phyloP scores from a whole-genome alignment of 140 eudicot genomes.

The Bidens hawaiensis region DNA sequence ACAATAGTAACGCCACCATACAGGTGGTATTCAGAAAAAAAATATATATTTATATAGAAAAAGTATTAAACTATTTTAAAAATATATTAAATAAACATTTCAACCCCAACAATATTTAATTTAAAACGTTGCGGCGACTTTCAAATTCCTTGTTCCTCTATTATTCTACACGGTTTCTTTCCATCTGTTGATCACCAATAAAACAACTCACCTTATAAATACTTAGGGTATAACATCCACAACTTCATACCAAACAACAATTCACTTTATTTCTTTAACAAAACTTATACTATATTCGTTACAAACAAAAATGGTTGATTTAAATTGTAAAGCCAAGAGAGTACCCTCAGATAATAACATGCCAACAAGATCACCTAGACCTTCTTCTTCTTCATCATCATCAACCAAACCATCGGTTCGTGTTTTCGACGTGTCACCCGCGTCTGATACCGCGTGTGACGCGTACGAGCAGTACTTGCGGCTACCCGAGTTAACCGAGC shows the following conservation, averaged over 20 bases:
- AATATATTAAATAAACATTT: too few relatives aligned
- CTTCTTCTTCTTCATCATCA: too few relatives aligned
- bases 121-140: slow-evolving; percentile 19
- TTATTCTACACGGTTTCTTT: slow-evolving; percentile 49
- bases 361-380: slow-evolving; percentile 54
- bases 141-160: slow-evolving; percentile 22
- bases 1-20: too few relatives aligned
- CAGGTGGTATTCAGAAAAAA: too few relatives aligned
- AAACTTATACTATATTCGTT: neutral
- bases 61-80: neutral
- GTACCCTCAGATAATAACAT: slow-evolving; percentile 34
- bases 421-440: slow-evolving; percentile 47
- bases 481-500: slow-evolving; percentile 53
- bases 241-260: neutral
- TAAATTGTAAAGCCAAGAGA: slow-evolving; percentile 60
- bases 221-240: neutral
- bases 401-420: slow-evolving; percentile 38
- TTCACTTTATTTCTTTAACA: neutral
- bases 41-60: neutral
- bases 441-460: slow-evolving; percentile 55
- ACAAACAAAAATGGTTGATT: slow-evolving; percentile 47
- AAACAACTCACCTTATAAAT: slow-evolving; percentile 27
- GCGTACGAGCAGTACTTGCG: slow-evolving; percentile 69
- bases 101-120: neutral
- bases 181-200: slow-evolving; percentile 7